Percentiles rank a stretch among this genome's conserved stretches.
Evolutionary conservation across 306 rosid genomes (phyloP).

Genomic region (Cicer judaicum): DNA sequence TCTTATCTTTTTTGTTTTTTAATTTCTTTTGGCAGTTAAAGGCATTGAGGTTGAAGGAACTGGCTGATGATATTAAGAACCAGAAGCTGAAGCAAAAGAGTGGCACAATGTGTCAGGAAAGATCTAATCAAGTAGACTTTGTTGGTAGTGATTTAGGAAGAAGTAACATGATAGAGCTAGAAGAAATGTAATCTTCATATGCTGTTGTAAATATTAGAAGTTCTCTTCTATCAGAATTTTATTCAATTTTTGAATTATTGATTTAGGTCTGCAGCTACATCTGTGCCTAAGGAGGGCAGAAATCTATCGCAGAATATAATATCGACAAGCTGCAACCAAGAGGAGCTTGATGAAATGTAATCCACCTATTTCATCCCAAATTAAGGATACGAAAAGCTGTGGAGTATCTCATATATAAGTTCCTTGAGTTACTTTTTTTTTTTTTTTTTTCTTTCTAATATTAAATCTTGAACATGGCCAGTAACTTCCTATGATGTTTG

Average conservation of each 20-base stretch:
- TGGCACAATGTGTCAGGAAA: constrained; percentile 55
- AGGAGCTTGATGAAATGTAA: constrained; percentile 82
- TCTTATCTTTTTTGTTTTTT: constrained; percentile 7
- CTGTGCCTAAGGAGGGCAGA: constrained; percentile 48
- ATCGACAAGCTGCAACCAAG: constrained; percentile 55
- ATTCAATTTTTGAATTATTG: constrained; percentile 28
- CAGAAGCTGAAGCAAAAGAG: constrained; percentile 68
- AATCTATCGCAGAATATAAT: constrained; percentile 25
- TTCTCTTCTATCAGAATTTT: constrained; percentile 27
- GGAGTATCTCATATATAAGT: constrained; percentile 20
- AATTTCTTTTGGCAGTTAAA: constrained; percentile 57
- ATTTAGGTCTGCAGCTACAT: constrained; percentile 61
- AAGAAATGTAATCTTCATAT: constrained; percentile 64
- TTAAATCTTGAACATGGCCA: constrained; percentile 31
- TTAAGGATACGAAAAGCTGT: background rate
- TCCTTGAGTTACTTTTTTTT: background rate
- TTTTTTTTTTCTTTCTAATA: background rate
- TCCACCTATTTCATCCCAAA: constrained; percentile 41
- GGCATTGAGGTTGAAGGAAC: constrained; percentile 70
- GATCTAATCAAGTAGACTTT: constrained; percentile 47
- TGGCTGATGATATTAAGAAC: constrained; percentile 71
- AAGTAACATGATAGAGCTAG: constrained; percentile 54
- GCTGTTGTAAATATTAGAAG: constrained; percentile 16
- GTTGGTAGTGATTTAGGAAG: constrained; percentile 46
- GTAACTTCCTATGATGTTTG: constrained; percentile 42